Evolutionary conservation across 371 early-diverging fungal genomes (phyloP).

Genomic region (Zychaea mexicana): DNA sequence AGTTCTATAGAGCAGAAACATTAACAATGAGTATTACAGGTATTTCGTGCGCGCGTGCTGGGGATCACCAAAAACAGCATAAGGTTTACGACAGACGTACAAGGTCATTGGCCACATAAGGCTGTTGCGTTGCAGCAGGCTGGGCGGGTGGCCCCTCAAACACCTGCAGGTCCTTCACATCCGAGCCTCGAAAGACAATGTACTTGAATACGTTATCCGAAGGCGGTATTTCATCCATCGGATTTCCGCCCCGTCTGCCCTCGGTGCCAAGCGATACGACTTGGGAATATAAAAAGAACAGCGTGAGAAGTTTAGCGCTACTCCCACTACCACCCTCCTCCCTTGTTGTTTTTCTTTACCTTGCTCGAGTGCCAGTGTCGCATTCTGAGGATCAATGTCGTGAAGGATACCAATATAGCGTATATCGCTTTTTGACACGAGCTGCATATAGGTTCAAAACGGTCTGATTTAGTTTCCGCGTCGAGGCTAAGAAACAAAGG

Average conservation of each 20-base stretch:
- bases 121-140: neutral
- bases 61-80: too few relatives aligned
- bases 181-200: conserved; percentile 89
- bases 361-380: conserved; percentile 81
- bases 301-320: too few relatives aligned
- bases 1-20: too few relatives aligned
- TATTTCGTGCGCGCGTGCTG: too few relatives aligned
- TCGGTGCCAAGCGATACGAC: conserved; percentile 80
- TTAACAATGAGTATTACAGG: too few relatives aligned
- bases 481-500: too few relatives aligned
- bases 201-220: conserved; percentile 78
- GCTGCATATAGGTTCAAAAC: conserved; percentile 3
- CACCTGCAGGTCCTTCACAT: conserved; percentile 87
- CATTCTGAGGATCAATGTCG: conserved; percentile 76
- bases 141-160: conserved; percentile 56
- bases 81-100: neutral
- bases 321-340: neutral
- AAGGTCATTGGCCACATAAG: conserved; percentile 1
- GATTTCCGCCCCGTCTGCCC: conserved; percentile 66
- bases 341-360: conserved; percentile 38
- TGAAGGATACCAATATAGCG: conserved; percentile 86
- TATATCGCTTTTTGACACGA: conserved; percentile 62
- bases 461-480: neutral
- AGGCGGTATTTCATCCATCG: conserved; percentile 75
- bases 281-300: conserved; percentile 13